Base-by-base conservation (phyloP, 208 protist genomes). In the Leishmania tarentolae region DNA sequence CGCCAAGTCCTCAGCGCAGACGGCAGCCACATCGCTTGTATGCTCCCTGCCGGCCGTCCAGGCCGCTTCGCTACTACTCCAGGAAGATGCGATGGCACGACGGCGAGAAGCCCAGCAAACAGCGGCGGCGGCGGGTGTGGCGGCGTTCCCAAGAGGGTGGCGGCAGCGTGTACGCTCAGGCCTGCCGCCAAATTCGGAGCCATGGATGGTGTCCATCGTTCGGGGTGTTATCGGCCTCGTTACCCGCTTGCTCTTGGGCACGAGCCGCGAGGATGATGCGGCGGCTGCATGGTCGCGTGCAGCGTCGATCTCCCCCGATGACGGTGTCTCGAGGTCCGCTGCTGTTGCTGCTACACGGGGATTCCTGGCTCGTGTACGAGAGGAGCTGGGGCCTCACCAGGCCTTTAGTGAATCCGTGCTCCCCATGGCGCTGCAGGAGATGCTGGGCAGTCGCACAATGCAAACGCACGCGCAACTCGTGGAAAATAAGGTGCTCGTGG, bases 311-410 rank as follows among this genome's bases (percentile, higher is more conserved):
- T 76, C 72, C 1, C 35, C 40, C 72, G 24, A 57, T 61, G 72
- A 76, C 50, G 72, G 72, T 5, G 72, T 76, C 50, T 46, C 72
- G 72, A 31, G 72, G 35, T 59, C 72, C n/a, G 74, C 74, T 35
- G 75, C 84, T 4, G 76, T 87, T 24, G 15, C 71, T 40, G 83
- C 77, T 9, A 76, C 79, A 3, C 63, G 53, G 11, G 75, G 35
- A 7, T 86, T 81, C 13, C 44, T 84, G 31, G 78, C 35, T 4
- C 77, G 42, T 13, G 79, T 86, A 24, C 75, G 74, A 46, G 86
- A 90, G 59, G 86, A 90, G 71, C 76, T 90, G 21, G 86, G 86
- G 8, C 86, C 86, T 0, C 84, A 79, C 44, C 86, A 87, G 50
- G 35, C 61, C 63, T 79, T 65, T 11, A 46, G 74, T n/a, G 74